Evolutionary conservation across 176 grass and related monocot genomes (phyloP), one percentile per base, ranked within the genome.

Genomic region (Thalia dealbata): DNA sequence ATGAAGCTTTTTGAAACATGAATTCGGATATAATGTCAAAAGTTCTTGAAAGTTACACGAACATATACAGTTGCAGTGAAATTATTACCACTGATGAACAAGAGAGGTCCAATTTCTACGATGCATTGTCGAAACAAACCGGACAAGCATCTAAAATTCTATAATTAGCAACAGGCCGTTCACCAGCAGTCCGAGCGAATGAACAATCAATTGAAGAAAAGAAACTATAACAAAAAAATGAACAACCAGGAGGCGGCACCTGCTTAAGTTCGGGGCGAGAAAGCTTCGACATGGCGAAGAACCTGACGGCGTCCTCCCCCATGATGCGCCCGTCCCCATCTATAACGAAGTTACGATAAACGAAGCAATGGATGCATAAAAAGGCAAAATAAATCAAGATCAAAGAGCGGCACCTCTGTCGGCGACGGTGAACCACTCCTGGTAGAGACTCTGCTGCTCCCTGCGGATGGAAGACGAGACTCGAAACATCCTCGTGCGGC

Each of bases 271-370:
- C 90, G 10, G 81, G 54, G 32, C 83, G 79, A 48, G 89, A 92
- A 77, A 97, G 87, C 28, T 86, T 91, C 44, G 89, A 97, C 90
- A 88, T 92, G 24, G 86, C 83, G 79, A 97, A 92, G 83, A 88
- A 92, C 81, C 86, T 90, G 83, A 97, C 82, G 26, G 93, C 90
- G 44, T 97, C 90, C 7, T 69, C 85, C 75, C 93, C 87, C n/a
- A 85, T 88, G 25, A 92, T 76, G 6, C 89, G 89, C 1, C 93
- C 89, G 60, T 97, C 89, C 5, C 81, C 87, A 66, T 97, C 95
- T 86, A 58, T 42, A 67, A 21, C 26, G 42, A 58, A 15, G 60
- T 79, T 4, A 38, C 32, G 24, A 35, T 21, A 64, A 10, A 61
- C 46, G 22, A 60, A 0, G 27, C 27, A 32, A 14, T 66, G 6